phyloP scores from a whole-genome alignment of 176 grass and related monocot species.

The Cenchrus americanus region DNA sequence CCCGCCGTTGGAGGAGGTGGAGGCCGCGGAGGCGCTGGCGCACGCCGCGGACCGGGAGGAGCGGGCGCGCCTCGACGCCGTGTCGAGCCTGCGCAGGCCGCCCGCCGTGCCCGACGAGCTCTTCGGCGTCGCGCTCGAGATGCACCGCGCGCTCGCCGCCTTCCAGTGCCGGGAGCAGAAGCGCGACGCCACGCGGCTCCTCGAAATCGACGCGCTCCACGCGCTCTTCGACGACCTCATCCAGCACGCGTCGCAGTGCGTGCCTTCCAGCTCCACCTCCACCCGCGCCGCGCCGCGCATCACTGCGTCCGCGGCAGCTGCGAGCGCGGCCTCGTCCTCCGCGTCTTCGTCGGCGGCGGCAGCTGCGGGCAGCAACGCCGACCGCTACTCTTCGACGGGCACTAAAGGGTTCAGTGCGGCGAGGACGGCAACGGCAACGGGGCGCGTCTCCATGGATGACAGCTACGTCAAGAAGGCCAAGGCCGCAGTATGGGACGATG shows the following conservation, averaged over 20 bases:
- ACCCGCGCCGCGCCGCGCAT: slow-evolving; percentile 46
- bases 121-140: slow-evolving; percentile 87
- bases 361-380: not conserved
- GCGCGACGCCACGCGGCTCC: slow-evolving; percentile 76
- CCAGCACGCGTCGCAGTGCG: slow-evolving; percentile 74
- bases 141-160: slow-evolving; percentile 76
- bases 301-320: slow-evolving; percentile 24
- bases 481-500: slow-evolving; percentile 60
- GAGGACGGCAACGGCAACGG: slow-evolving; percentile 34
- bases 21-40: slow-evolving; percentile 77
- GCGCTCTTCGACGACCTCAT: slow-evolving; percentile 75
- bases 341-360: not conserved
- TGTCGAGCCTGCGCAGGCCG: slow-evolving; percentile 55
- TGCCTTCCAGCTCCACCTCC: slow-evolving; percentile 60
- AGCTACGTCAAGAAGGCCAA: slow-evolving; percentile 87
- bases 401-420: slow-evolving; percentile 40
- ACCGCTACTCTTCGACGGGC: slow-evolving; percentile 33
- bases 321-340: not conserved
- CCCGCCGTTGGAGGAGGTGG: slow-evolving; percentile 76
- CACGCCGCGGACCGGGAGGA: slow-evolving; percentile 83
- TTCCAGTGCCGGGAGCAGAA: slow-evolving; percentile 86
- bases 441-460: slow-evolving; percentile 86
- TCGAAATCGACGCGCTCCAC: slow-evolving; percentile 83
- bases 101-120: slow-evolving; percentile 82
- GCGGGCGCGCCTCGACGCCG: slow-evolving; percentile 63